Evolutionary conservation across 2,329 filamentous ascomycete species (phyloP).

Genomic region (Penicillium capsulatum): DNA sequence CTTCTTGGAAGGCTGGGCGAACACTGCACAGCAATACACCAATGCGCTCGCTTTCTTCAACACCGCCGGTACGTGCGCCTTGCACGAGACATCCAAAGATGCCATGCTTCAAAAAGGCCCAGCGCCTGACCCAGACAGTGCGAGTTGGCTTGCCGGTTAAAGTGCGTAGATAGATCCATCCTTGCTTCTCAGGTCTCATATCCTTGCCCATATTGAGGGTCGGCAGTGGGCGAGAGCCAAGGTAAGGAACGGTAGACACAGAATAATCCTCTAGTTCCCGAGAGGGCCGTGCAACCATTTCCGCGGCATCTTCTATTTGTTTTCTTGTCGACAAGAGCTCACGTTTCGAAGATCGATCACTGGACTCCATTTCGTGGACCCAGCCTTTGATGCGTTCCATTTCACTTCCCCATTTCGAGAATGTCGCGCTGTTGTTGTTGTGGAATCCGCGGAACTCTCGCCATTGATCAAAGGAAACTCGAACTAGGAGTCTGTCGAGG

Average conservation of each 20-base stretch:
- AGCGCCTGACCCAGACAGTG: conserved; percentile 83
- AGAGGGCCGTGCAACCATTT: conserved; percentile 70
- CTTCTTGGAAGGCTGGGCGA: conserved; percentile 84
- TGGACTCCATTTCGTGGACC: conserved; percentile 88
- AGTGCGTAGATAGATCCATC: conserved; percentile 83
- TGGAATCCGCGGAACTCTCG: conserved; percentile 72
- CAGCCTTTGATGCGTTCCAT: conserved; percentile 90
- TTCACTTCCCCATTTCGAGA: conserved; percentile 67
- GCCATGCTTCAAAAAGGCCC: conserved; percentile 94
- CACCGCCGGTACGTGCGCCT: conserved; percentile 70
- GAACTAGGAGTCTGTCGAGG: conserved; percentile 81
- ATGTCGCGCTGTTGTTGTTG: conserved; percentile 58
- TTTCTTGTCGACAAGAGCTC: conserved; percentile 75
- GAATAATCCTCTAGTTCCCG: conserved; percentile 92
- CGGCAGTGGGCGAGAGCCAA: conserved; percentile 66
- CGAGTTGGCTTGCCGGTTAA: conserved; percentile 82
- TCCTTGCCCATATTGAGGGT: conserved; percentile 53
- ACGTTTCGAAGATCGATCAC: conserved; percentile 75
- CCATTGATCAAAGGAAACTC: conserved; percentile 81
- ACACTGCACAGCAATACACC: conserved; percentile 91
- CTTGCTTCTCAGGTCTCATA: conserved; percentile 72
- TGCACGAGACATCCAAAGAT: conserved; percentile 95
- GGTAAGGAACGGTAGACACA: conserved; percentile 80
- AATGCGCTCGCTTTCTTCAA: conserved; percentile 93
- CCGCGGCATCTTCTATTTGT: conserved; percentile 74